Base-by-base conservation (phyloP, 2,329 filamentous ascomycete species). In the Orbilia quercus region DNA sequence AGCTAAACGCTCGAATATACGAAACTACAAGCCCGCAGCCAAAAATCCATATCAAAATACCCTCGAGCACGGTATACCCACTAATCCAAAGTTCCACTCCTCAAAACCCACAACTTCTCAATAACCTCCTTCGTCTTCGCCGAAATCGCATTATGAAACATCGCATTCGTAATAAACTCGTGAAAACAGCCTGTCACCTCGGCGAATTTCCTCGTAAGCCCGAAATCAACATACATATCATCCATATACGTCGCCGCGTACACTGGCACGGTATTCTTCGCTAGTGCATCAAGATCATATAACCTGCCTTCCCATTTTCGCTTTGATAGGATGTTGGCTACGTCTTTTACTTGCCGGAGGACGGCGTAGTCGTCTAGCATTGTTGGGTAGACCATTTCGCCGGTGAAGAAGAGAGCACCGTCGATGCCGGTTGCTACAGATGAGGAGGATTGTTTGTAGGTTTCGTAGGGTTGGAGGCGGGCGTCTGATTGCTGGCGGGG, bases 161-260 rank as follows among this genome's bases (percentile, higher is more conserved):
- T 87, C 22, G 85, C 84, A 79, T 96, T 97, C 40, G 92, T 96
- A 78, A 95, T 87, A 77, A 90, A 95, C 42, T 91, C 88, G 82
- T 91, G 92, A 79, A 87, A 89, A 0, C 88, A 89, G 79, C 87
- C 89, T 79, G 97, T 90, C 78, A 88, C 86, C 42, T 82, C 82
- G 7, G 91, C 91, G 14, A 92, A 96, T 77, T 90, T 87, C 77
- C 86, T 85, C 7, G 91, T 90, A 62, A 92, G 82, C 5, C 87
- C 87, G 76, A 87, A 90, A 78, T 96, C 90, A 28, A 98, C 93
- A 78, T 96, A 97, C 91, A 97, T 95, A 79, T 96, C 92, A 75
- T 96, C 90, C 2, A 91, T 80, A 77, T 90, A 98, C 1, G 88
- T 90, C 0, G 91, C 91, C 0, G 92, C 90, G 78, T 95, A 97